Conservation (phyloP, 2,329 filamentous ascomycete genomes). For the Verticillium klebahnii region DNA sequence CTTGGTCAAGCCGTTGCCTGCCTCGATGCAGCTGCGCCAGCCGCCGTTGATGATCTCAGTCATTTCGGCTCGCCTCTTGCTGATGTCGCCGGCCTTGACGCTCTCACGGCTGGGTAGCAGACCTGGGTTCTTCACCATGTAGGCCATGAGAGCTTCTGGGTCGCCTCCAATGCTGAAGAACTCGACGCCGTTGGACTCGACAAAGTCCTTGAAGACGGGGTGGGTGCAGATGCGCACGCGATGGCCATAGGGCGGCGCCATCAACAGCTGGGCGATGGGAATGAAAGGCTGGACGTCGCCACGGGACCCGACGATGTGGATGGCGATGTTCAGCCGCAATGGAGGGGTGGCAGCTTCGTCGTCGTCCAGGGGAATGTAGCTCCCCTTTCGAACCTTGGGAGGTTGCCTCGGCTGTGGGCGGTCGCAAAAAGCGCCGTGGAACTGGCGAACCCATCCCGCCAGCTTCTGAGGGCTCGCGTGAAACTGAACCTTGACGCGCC, state of each 20-base stretch:
- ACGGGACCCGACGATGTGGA: constrained; percentile 26
- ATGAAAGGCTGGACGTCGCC: constrained; percentile 47
- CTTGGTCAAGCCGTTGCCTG: constrained; percentile 23
- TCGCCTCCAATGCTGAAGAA: constrained; percentile 56
- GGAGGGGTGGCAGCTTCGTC: constrained; percentile 2
- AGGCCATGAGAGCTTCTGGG: constrained; percentile 41
- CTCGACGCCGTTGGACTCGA: constrained; percentile 46
- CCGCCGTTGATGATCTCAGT: constrained; percentile 30
- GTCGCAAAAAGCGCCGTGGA: constrained; percentile 9
- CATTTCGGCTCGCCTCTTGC: constrained; percentile 29
- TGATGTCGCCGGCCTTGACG: constrained; percentile 29
- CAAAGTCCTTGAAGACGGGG: constrained; percentile 46
- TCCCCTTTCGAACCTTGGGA: neutral
- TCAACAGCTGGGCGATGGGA: constrained; percentile 44
- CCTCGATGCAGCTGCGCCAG: constrained; percentile 32
- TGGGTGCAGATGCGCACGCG: constrained; percentile 55
- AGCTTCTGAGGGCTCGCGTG: constrained; percentile 21
- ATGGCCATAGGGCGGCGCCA: constrained; percentile 36
- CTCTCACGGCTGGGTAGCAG: constrained; percentile 30
- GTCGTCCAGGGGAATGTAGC: constrained; percentile 5
- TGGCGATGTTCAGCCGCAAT: constrained; percentile 24
- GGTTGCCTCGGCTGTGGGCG: neutral
- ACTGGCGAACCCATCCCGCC: constrained; percentile 19
- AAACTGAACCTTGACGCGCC: constrained; percentile 25
- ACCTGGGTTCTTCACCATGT: constrained; percentile 35